Evolutionary conservation across 805 yeast genomes (phyloP).

Genomic region (Saturnispora silvae): DNA sequence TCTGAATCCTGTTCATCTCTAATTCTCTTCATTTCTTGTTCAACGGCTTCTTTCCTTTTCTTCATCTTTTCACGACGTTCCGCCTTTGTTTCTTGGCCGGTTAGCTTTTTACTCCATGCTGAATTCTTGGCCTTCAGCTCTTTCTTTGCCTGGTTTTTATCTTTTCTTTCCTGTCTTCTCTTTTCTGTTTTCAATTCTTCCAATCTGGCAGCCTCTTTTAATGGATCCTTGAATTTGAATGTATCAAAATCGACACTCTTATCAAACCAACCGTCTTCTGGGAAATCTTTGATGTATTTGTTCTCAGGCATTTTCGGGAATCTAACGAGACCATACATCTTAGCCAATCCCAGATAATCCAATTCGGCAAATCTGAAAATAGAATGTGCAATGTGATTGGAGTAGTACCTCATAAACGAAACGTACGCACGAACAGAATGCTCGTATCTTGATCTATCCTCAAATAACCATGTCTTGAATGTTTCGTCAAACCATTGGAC

Average conservation of each 20-base stretch:
- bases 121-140: constrained; percentile 41
- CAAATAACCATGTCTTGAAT: constrained; percentile 45
- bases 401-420: constrained; percentile 71
- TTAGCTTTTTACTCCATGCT: constrained; percentile 73
- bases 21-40: constrained; percentile 37
- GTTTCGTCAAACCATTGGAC: constrained; percentile 22
- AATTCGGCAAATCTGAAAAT: constrained; percentile 67
- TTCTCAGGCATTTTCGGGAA: constrained; percentile 94
- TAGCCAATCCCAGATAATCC: constrained; percentile 64
- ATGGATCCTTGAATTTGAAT: constrained; percentile 52
- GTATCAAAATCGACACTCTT: constrained; percentile 54
- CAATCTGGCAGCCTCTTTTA: constrained; percentile 52
- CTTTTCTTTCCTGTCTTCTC: constrained; percentile 27
- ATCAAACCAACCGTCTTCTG: constrained; percentile 67
- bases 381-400: constrained; percentile 80
- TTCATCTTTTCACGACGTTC: constrained; percentile 61
- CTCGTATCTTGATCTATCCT: constrained; percentile 76
- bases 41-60: constrained; percentile 58
- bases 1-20: constrained; percentile 29
- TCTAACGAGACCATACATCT: constrained; percentile 68
- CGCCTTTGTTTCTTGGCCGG: constrained; percentile 48
- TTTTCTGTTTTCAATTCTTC: constrained; percentile 42
- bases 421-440: constrained; percentile 71
- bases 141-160: constrained; percentile 33
- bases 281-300: constrained; percentile 39